A percentile compares a stretch with the other conserved stretches of the same genome.
Evolutionary conservation across 2,329 filamentous ascomycete genomes (phyloP).

Genomic region (Scedosporium aurantiacum): DNA sequence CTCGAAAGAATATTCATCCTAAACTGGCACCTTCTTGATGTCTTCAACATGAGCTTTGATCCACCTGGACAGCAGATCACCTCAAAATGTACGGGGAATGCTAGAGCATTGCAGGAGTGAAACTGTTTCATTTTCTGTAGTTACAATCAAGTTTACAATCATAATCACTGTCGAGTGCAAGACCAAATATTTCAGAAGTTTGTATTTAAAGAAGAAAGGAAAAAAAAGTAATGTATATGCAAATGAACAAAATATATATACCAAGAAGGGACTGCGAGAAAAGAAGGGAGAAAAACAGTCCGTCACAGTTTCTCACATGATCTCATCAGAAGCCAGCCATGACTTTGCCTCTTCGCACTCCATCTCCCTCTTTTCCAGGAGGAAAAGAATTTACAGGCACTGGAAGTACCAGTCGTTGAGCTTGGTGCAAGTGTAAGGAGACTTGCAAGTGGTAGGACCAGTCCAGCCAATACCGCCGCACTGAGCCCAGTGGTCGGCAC

Average conservation of each 20-base stretch:
- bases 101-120: no score
- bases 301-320: not conserved
- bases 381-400: conserved; percentile 10
- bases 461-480: conserved; percentile 13
- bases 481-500: conserved; percentile 13
- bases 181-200: not conserved
- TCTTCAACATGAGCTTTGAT: no score
- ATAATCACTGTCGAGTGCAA: not conserved
- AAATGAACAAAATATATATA: not conserved
- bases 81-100: no score
- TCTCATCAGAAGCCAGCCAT: not conserved
- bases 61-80: no score
- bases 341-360: not conserved
- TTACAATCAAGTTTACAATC: no score
- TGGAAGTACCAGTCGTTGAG: conserved; percentile 14
- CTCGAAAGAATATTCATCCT: no score
- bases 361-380: not conserved
- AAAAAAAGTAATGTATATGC: not conserved
- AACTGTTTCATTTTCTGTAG: no score
- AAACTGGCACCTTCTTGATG: no score
- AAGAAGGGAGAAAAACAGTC: not conserved
- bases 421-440: conserved; percentile 10
- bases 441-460: conserved; percentile 12
- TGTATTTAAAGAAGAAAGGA: not conserved
- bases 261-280: not conserved